Evolutionary conservation across 1,284 basidiomycete genomes (phyloP), one percentile per base, ranked within the genome.

Genomic region (Stereum hirsutum): DNA sequence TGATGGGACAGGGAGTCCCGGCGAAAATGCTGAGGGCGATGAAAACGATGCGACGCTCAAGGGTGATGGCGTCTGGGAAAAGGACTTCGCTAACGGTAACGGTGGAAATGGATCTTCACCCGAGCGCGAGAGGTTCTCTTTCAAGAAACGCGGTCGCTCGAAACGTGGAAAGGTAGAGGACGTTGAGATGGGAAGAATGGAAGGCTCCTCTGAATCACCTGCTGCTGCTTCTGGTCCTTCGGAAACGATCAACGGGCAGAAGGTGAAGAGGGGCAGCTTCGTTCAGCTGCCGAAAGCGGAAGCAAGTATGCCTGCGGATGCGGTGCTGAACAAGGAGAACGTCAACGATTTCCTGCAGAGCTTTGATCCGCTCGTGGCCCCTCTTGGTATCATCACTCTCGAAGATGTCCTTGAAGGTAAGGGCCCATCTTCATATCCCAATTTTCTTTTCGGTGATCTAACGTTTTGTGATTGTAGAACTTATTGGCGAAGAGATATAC

Each of bases 361-460:
- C 40, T 74, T 87, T 38, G 86, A 82, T 58, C 81, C 74, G 0
- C 75, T 80, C 24, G 70, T 86, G 25, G 81, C 78, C 69, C 90
- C 90, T 1, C 68, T 95, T 20, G 92, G 92, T 46, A 91, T 95
- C 57, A 94, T 95, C 51, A 95, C 92, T 1, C 72, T 95, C 2
- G 92, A 95, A 60, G 91, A 95, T 52, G 89, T 95, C 14, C 69
- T 95, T 7, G 91, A 95, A 75, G 83, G 87, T 83, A 46, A 32
- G 54, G 52, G n/a, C 17, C 36, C 19, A 28, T 40, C 52, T 46
- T 30, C 51, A 23, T 36, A 8, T 21, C n/a, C n/a, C n/a, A 12
- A 39, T 5, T 23, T 42, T 6, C 1, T 19, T 8, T 10, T 25
- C 21, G 47, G n/a, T 24, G n/a, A 14, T n/a, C 8, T 45, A 11